These are phyloP conservation scores for Tubosaeta sp. DNA, from an alignment of 768 basidiomycete genomes.

Conservation along the genomic window DNA sequence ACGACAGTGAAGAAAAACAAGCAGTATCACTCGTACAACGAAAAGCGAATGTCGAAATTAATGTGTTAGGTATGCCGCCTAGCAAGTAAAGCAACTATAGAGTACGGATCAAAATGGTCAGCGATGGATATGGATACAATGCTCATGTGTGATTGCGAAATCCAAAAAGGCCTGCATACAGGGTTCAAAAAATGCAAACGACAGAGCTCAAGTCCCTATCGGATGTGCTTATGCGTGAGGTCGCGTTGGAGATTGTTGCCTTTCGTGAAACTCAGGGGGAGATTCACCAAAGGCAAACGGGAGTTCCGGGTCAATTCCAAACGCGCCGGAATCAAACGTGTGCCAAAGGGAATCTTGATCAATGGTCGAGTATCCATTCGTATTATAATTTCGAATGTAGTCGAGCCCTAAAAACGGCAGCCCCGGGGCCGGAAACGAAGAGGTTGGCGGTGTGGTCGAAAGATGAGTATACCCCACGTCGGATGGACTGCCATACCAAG, in stretches of 20 bases:
- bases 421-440: conserved; percentile 66
- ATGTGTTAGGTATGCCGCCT: conserved; percentile 24
- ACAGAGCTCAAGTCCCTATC: not conserved
- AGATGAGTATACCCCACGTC: conserved; percentile 40
- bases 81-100: conserved; percentile 23
- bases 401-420: conserved; percentile 84
- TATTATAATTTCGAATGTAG: conserved; percentile 73
- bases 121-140: conserved; percentile 31
- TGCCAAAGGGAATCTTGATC: conserved; percentile 47
- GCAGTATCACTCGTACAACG: conserved; percentile 3
- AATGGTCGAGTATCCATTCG: conserved; percentile 35
- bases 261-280: conserved; percentile 27
- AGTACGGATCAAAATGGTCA: conserved; percentile 19
- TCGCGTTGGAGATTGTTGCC: conserved; percentile 25
- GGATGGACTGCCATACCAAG: conserved; percentile 32
- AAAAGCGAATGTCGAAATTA: conserved; percentile 21
- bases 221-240: conserved; percentile 14
- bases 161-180: conserved; percentile 13
- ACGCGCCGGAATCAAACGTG: conserved; percentile 69
- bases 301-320: conserved; percentile 73
- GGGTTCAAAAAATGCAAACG: conserved; percentile 10
- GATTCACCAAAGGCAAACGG: conserved; percentile 56
- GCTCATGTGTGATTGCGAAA: conserved; percentile 7
- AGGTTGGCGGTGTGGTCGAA: conserved; percentile 55
- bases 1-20: not conserved